Conservation (phyloP, 305 asterid genomes). For the Stenogyne calaminthoides region DNA sequence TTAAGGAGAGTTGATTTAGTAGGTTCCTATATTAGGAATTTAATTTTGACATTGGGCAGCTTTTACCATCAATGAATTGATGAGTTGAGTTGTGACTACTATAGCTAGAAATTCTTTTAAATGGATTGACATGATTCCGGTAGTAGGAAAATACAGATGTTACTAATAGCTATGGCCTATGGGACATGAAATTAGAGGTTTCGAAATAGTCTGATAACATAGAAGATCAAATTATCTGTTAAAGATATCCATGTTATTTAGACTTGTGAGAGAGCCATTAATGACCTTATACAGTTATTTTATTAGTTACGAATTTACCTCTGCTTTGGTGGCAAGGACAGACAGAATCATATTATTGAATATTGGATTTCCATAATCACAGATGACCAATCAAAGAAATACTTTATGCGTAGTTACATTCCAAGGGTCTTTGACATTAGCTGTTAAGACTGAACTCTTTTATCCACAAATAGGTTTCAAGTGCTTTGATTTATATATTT, state of each 20-base stretch:
- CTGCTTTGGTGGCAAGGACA: background rate
- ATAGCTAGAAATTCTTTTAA: background rate
- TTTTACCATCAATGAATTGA: conserved; percentile 4
- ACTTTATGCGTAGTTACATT: background rate
- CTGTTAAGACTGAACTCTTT: background rate
- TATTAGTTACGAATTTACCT: background rate
- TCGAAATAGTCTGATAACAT: background rate
- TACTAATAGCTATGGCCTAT: background rate
- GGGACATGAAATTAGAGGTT: background rate
- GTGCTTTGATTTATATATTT: background rate
- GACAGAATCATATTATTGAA: background rate
- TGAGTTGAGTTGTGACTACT: background rate
- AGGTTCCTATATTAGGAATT: background rate
- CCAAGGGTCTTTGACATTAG: background rate
- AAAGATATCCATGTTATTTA: background rate
- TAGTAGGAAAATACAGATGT: conserved; percentile 1
- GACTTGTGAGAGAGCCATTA: background rate
- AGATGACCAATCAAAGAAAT: background rate
- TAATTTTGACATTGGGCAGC: background rate
- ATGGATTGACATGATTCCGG: background rate
- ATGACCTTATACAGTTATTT: background rate
- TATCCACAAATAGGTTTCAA: background rate
- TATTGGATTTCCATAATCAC: background rate
- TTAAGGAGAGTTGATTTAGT: background rate
- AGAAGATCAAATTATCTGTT: background rate